Base-by-base conservation (phyloP, 331 rosid species). In the Malus hybrid region DNA sequence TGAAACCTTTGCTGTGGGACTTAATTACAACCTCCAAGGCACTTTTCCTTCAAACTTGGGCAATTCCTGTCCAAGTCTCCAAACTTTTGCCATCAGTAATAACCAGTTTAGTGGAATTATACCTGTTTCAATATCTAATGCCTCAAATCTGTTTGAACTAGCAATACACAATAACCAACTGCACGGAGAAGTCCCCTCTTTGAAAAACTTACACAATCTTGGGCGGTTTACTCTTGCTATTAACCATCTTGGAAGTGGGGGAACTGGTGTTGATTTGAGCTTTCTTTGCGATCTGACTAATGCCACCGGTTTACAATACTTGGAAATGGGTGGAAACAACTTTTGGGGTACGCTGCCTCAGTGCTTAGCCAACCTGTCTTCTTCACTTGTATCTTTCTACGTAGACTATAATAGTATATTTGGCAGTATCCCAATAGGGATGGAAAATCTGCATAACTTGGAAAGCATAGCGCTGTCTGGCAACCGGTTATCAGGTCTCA, bases 191-290 rank as follows among this genome's bases (percentile, higher is more conserved):
- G n/a, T 50, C 56, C 56, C n/a, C 19, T 50, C 56, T 15, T 50
- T 50, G 56, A 50, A 50, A 50, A 50, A 50, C 2, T 50, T 50
- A 15, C 6, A 15, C 1, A 6, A 5, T 1, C 56, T 50, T 15
- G 1, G 0, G 1, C 1, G 3, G 1, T 50, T 50, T 13, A 0
- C 0, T 15, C 0, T 15, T 50, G 8, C 0, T 15, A 5, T 6
- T 1, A 50, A 50, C 56, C 6, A 50, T 50, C 56, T 50, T 50
- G 56, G 56, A 15, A 50, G 3, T 50, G n/a, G n/a, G 8, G n/a
- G 7, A 50, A 15, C 18, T 48, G 55, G 55, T 48, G 55, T 1
- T 34, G 42, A 34, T 34, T 34, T 34, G 42, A 34, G 10, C 42
- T 7, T 34, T 34, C 42, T 34, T 34, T 34, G 42, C 42, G 42